Conservation (phyloP, 2,329 filamentous ascomycete species). For the Clarireedia hainanense region DNA sequence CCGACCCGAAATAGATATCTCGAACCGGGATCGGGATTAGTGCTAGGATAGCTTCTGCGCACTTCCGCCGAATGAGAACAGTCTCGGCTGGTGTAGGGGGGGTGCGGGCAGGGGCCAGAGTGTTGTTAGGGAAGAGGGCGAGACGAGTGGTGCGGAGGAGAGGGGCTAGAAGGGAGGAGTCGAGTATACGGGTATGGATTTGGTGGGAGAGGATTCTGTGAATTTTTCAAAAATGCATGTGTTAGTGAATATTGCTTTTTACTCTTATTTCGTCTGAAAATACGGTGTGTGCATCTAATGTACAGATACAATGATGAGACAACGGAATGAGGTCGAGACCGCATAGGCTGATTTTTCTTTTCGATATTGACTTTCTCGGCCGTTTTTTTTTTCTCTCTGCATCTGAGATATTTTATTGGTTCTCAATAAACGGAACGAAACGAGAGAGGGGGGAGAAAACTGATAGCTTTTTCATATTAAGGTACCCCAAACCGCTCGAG, state of each 20-base stretch:
- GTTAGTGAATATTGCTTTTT: too few relatives aligned
- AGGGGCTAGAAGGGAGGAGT: constrained; percentile 56
- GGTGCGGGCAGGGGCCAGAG: constrained; percentile 55
- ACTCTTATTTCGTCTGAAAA: too few relatives aligned
- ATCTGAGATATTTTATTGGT: neutral
- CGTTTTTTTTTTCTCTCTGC: too few relatives aligned
- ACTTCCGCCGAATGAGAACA: constrained; percentile 54
- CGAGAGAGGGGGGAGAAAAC: neutral
- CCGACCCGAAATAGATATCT: constrained; percentile 28
- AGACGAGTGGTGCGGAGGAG: constrained; percentile 65
- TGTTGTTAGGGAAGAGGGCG: constrained; percentile 80
- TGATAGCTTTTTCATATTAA: neutral
- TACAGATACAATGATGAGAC: neutral
- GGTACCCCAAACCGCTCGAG: neutral
- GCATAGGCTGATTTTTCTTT: neutral
- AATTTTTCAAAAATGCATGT: neutral
- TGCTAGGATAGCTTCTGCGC: constrained; percentile 50
- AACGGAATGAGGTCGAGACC: neutral
- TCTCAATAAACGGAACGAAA: too few relatives aligned
- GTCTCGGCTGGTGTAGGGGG: constrained; percentile 55
- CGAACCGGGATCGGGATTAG: constrained; percentile 35
- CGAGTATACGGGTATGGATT: constrained; percentile 49
- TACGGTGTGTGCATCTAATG: neutral
- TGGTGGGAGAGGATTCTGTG: constrained; percentile 43
- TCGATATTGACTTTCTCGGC: neutral